Evolutionary conservation across 495 filamentous ascomycete species (phyloP), one percentile per base, ranked within the genome.

Genomic region (Darksidea phi): DNA sequence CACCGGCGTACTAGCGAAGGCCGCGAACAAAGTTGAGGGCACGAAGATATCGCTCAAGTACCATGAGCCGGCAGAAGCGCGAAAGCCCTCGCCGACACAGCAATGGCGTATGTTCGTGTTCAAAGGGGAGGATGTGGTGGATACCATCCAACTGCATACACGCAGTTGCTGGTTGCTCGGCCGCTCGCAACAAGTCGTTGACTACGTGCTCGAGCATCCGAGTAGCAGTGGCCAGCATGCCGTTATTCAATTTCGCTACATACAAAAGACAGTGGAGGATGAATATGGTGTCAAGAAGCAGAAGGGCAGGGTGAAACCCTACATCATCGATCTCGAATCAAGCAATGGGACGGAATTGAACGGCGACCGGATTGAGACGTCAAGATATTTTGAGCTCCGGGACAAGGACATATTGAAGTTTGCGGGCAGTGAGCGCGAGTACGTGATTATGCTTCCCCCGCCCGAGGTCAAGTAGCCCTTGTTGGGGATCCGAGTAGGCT

Each of bases 171-270:
- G 94, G 94, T 76, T 99, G 28, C 75, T 97, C 8, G 94, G 94
- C 0, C 76, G 93, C 37, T 93, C 97, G 63, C 59, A 78, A 41
- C 72, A 84, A 8, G 86, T 98, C 24, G 91, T 88, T 5, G 94
- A 98, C 69, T 80, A 95, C 36, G 77, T 84, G 6, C 82, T 91
- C 24, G 91, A 95, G 65, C 91, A 98, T 70, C 92, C 91, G 21
- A 96, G 91, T 70, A 86, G 88, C 70, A 92, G 88, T 57, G 92
- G 91, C 70, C 94, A 98, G 74, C 94, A 98, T 74, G 95, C 94
- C 3, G 95, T 91, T 24, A 79, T 98, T 34, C 94, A 98, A 72
- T 98, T 97, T 67, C 84, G 95, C 43, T 87, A 88, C 71, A 82
- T 88, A 20, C 86, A 87, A 65, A 70, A 63, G 62, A 63, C 32